Conservation (phyloP, 371 early-diverging fungal species). For the Syncephalastrum sp. region DNA sequence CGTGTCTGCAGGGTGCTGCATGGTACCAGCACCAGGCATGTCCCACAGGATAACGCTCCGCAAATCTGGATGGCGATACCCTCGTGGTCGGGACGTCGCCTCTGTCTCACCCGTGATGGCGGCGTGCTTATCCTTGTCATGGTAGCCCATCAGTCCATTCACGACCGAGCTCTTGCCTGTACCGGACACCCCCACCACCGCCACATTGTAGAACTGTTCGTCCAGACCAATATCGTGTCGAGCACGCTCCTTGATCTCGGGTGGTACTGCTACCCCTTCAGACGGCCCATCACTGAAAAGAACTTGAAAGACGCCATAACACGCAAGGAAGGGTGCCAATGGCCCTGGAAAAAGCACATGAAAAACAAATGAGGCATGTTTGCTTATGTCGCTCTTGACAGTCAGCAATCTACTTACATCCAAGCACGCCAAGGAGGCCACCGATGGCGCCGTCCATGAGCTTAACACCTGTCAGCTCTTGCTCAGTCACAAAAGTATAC, state of each 20-base stretch:
- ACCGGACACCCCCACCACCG: slow-evolving; percentile 42
- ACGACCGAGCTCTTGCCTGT: slow-evolving; percentile 51
- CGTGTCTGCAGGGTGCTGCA: slow-evolving; percentile 35
- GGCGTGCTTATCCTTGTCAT: slow-evolving; percentile 29
- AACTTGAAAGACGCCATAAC: slow-evolving; percentile 39
- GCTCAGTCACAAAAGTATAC: slow-evolving; percentile 36
- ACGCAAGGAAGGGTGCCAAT: slow-evolving; percentile 44
- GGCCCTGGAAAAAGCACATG: slow-evolving; percentile 32
- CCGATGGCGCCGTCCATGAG: slow-evolving; percentile 46
- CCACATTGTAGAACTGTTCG: slow-evolving; percentile 44
- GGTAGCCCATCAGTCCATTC: slow-evolving; percentile 46
- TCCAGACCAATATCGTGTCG: slow-evolving; percentile 33
- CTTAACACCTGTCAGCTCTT: slow-evolving; percentile 40
- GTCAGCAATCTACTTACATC: slow-evolving; percentile 26
- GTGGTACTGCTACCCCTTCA: slow-evolving; percentile 25
- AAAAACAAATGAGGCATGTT: neutral
- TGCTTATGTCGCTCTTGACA: neutral
- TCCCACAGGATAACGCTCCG: slow-evolving; percentile 47
- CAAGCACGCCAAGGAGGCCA: slow-evolving; percentile 45
- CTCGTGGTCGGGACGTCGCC: slow-evolving; percentile 31
- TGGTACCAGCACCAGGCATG: slow-evolving; percentile 51
- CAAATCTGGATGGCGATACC: slow-evolving; percentile 46
- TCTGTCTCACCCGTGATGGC: slow-evolving; percentile 45
- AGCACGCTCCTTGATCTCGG: slow-evolving; percentile 28
- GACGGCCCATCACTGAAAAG: slow-evolving; percentile 39